Percentiles rank a stretch among this genome's conserved stretches.
Evolutionary conservation across 176 grass and related monocot genomes (phyloP).

Genomic region (Saccharum officinarum): DNA sequence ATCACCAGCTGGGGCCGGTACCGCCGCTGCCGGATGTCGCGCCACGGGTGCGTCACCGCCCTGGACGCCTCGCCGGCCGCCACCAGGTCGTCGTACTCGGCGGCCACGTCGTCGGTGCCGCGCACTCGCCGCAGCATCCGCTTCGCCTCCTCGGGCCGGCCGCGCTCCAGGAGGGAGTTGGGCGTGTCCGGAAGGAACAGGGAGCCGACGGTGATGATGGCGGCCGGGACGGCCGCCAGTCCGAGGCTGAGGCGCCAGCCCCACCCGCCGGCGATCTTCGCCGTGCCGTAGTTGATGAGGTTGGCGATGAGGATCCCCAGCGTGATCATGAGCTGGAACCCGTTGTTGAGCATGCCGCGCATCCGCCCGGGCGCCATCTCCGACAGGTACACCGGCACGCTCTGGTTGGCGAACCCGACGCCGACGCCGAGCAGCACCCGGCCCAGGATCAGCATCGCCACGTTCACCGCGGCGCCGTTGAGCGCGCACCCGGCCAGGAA

Average conservation of each 20-base stretch:
- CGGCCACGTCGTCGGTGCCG: conserved; percentile 16
- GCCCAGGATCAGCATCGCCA: conserved; percentile 71
- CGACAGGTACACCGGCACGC: conserved; percentile 42
- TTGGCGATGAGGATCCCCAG: conserved; percentile 12
- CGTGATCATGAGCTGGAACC: conserved; percentile 33
- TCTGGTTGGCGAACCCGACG: conserved; percentile 78
- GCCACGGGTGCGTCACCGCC: not conserved
- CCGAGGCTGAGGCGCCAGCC: conserved; percentile 32
- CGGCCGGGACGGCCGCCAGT: not conserved
- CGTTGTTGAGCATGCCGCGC: conserved; percentile 50
- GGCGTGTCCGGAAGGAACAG: conserved; percentile 44
- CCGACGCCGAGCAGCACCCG: conserved; percentile 61
- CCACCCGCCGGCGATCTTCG: conserved; percentile 12
- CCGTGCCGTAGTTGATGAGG: conserved; percentile 24
- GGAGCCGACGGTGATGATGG: conserved; percentile 18
- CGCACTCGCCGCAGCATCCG: conserved; percentile 13
- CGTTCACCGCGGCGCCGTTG: conserved; percentile 39
- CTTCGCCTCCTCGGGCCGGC: not conserved
- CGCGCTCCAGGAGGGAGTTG: conserved; percentile 37
- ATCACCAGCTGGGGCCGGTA: conserved; percentile 56
- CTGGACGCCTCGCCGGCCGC: not conserved
- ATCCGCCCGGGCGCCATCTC: conserved; percentile 45
- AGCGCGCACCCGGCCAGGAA: conserved; percentile 51
- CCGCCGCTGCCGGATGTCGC: not conserved
- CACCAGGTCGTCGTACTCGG: not conserved